These are phyloP conservation scores for Blastobotrys indianensis DNA, from an alignment of 1,139 yeast species.

Conservation along the genomic window DNA sequence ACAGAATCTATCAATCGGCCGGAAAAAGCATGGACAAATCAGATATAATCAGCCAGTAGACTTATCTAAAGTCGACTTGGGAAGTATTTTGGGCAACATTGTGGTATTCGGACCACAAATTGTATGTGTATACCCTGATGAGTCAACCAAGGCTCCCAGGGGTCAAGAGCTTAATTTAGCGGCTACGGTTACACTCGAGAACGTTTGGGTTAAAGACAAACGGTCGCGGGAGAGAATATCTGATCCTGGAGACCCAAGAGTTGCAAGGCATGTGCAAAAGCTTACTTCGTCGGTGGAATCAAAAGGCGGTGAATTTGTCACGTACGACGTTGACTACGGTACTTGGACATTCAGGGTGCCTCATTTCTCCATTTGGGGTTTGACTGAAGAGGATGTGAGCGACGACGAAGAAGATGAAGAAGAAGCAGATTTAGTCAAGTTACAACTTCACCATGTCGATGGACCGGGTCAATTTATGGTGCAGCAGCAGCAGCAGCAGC, in stretches of 20 bases:
- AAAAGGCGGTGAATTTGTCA: constrained; percentile 70
- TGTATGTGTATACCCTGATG: constrained; percentile 61
- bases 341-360: constrained; percentile 78
- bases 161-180: constrained; percentile 81
- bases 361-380: constrained; percentile 93
- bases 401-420: constrained; percentile 45
- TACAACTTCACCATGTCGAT: background rate
- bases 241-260: constrained; percentile 40
- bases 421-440: constrained; percentile 12
- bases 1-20: constrained; percentile 68
- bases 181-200: constrained; percentile 72
- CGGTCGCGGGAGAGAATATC: constrained; percentile 31
- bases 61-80: constrained; percentile 44
- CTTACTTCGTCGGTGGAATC: constrained; percentile 43
- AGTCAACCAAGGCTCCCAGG: constrained; percentile 47
- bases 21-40: constrained; percentile 69
- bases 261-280: constrained; percentile 40
- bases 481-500: constrained; percentile 1
- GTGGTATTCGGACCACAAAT: constrained; percentile 52
- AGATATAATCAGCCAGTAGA: constrained; percentile 71
- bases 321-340: constrained; percentile 73
- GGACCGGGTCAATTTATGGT: background rate
- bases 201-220: constrained; percentile 39
- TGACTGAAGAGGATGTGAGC: constrained; percentile 52
- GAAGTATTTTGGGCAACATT: constrained; percentile 48